Conservation (phyloP, 176 grass and related monocot species). For the Cymbopogon citratus region DNA sequence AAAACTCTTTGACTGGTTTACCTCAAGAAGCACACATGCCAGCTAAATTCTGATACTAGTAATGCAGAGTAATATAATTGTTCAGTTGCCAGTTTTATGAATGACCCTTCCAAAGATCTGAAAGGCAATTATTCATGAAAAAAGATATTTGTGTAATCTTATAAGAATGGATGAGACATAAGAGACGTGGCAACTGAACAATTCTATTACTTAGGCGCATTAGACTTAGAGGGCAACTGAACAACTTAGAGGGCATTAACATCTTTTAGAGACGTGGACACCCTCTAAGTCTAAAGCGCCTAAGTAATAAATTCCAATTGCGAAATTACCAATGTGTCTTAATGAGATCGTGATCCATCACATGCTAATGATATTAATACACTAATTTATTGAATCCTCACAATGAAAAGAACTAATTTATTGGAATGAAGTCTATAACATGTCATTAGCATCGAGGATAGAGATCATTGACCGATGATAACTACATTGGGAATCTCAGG, state of each 20-base stretch:
- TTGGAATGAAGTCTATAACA: background rate
- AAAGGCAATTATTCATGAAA: too few species aligned
- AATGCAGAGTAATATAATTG: background rate
- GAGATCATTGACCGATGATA: conserved; percentile 15
- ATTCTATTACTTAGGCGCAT: too few species aligned
- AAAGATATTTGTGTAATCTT: background rate
- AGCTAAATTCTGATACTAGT: conserved; percentile 34
- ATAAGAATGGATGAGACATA: background rate
- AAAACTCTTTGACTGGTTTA: conserved; percentile 5
- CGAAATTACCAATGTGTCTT: background rate
- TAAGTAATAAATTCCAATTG: background rate
- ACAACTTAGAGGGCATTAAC: too few species aligned
- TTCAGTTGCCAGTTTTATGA: background rate
- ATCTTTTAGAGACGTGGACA: background rate
- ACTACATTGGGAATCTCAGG: background rate
- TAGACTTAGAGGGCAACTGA: too few species aligned
- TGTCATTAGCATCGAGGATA: conserved; percentile 27
- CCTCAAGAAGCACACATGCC: conserved; percentile 2
- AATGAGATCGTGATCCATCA: background rate
- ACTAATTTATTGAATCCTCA: background rate
- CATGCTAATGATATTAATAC: background rate
- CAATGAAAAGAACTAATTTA: background rate
- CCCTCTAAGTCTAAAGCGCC: background rate
- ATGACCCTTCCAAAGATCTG: too few species aligned
- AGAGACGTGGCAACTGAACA: too few species aligned